These are phyloP conservation scores for Ophiostoma angusticollis DNA, from an alignment of 2,329 filamentous ascomycete genomes.

Conservation along the genomic window DNA sequence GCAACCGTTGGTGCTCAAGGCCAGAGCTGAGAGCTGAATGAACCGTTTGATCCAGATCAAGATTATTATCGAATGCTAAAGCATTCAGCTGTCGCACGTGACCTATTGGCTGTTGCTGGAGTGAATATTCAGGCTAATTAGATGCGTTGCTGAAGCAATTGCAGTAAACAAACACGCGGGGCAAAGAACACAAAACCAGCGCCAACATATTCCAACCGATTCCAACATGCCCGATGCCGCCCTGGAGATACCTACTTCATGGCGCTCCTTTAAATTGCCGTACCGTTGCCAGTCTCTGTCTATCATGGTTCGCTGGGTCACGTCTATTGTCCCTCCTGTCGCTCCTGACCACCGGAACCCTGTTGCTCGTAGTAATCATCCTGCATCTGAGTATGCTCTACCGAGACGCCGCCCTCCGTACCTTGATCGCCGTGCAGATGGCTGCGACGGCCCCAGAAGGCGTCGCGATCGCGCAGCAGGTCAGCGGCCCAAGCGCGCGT, in stretches of 20 bases:
- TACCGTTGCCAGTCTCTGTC: not conserved
- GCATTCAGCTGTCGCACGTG: too few species aligned
- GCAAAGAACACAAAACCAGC: too few species aligned
- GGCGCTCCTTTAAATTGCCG: not conserved
- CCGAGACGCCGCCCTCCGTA: not conserved
- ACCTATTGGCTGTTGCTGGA: too few species aligned
- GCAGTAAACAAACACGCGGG: not conserved
- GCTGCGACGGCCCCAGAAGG: constrained; percentile 2
- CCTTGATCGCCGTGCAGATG: not conserved
- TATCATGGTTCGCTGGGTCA: not conserved
- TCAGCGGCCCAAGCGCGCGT: constrained; percentile 68
- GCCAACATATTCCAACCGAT: too few species aligned
- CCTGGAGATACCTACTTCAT: too few species aligned
- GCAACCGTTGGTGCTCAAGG: too few species aligned
- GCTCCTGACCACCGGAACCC: not conserved
- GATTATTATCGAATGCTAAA: too few species aligned
- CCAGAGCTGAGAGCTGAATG: too few species aligned
- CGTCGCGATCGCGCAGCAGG: constrained; percentile 52
- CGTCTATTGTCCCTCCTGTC: too few species aligned
- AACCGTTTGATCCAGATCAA: too few species aligned
- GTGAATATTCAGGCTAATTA: too few species aligned
- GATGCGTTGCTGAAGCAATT: constrained; percentile 6
- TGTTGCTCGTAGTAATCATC: constrained; percentile 6
- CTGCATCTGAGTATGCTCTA: constrained; percentile 3
- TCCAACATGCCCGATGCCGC: too few species aligned